Evolutionary conservation across 306 rosid species (phyloP).

Genomic region (Dalbergia cochinchinensis): DNA sequence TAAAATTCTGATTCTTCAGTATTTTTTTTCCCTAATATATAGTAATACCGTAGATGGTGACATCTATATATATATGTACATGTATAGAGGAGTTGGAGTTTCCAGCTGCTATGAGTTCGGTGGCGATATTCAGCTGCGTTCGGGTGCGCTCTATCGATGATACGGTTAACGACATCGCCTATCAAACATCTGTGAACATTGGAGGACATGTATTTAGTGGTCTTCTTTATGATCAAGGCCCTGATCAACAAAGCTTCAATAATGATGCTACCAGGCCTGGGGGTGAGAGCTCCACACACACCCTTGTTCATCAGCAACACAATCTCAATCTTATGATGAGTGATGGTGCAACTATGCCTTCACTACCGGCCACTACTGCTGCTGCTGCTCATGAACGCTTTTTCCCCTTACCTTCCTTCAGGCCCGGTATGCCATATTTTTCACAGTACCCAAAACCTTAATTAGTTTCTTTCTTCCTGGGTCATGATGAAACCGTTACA

Average conservation of each 20-base stretch:
- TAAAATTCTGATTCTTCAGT: too few relatives aligned
- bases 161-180: conserved; percentile 55
- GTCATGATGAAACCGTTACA: not conserved
- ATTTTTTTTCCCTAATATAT: too few relatives aligned
- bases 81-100: conserved; percentile 53
- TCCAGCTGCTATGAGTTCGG: conserved; percentile 56
- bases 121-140: conserved; percentile 60
- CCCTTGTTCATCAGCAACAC: conserved; percentile 36
- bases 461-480: not conserved
- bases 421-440: conserved; percentile 62
- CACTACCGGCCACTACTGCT: conserved; percentile 12
- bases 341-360: conserved; percentile 32
- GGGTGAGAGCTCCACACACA: conserved; percentile 18
- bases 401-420: conserved; percentile 51
- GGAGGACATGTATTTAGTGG: conserved; percentile 78
- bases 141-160: conserved; percentile 61
- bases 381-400: conserved; percentile 30
- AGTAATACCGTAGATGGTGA: not conserved
- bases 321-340: conserved; percentile 42
- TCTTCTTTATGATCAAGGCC: conserved; percentile 77
- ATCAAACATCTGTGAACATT: conserved; percentile 67
- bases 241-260: conserved; percentile 40
- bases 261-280: not conserved
- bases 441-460: conserved; percentile 50
- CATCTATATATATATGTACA: not conserved